phyloP scores from a whole-genome alignment of 2,329 filamentous ascomycete species.

The Trichoderma sp. region DNA sequence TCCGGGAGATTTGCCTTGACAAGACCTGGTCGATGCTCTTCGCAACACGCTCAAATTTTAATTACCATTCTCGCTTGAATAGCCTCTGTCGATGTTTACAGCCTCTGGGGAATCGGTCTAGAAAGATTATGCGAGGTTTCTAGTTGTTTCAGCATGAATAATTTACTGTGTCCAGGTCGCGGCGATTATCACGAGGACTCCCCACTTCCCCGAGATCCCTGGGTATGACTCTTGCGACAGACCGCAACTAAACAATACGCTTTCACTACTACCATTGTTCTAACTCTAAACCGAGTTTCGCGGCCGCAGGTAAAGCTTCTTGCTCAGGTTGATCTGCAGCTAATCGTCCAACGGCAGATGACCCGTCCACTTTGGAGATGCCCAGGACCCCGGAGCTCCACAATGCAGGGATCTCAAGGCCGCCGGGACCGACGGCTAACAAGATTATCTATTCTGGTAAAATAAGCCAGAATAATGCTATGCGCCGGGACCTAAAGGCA shows the following conservation, averaged over 20 bases:
- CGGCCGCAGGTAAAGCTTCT: background rate
- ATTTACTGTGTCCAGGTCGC: background rate
- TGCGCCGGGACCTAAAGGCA: background rate
- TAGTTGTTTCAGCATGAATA: background rate
- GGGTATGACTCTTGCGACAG: background rate
- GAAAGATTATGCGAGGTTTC: background rate
- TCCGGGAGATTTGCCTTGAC: background rate
- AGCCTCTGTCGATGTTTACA: background rate
- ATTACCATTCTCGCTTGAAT: background rate
- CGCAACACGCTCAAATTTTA: background rate
- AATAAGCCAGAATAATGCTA: background rate
- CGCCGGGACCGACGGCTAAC: background rate
- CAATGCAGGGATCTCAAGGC: background rate
- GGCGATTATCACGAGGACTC: background rate
- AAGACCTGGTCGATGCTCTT: background rate
- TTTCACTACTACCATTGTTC: background rate
- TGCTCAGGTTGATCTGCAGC: background rate
- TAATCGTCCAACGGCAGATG: conserved; percentile 14
- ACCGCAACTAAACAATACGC: background rate
- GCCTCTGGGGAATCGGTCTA: background rate
- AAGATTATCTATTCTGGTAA: background rate
- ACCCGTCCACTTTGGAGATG: conserved; percentile 6
- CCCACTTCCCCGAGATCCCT: background rate
- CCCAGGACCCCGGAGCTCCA: conserved; percentile 2
- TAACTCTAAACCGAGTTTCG: background rate